phyloP scores from a whole-genome alignment of 108 stramenopile genomes.

The Cyclotella cryptica region DNA sequence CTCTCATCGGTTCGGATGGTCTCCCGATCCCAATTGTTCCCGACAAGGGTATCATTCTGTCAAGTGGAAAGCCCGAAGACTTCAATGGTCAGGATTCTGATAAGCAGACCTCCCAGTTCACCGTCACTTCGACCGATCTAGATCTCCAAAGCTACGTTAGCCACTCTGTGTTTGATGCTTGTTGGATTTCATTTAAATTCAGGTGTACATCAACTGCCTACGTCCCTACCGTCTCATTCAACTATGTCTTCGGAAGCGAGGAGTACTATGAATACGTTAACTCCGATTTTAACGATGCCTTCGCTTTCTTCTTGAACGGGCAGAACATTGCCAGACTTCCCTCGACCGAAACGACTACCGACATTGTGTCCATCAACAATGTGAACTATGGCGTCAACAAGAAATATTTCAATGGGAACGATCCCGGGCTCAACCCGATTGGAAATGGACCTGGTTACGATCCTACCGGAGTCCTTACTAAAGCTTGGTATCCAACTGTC shows the following conservation, averaged over 20 bases:
- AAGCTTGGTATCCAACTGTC: slow-evolving; percentile 19
- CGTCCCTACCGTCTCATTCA: slow-evolving; percentile 38
- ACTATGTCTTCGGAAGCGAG: slow-evolving; percentile 45
- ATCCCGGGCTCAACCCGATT: slow-evolving; percentile 30
- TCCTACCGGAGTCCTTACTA: background rate
- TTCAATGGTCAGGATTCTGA: slow-evolving; percentile 28
- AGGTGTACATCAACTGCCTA: slow-evolving; percentile 30
- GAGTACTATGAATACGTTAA: slow-evolving; percentile 58
- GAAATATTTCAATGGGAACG: slow-evolving; percentile 47
- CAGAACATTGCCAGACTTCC: slow-evolving; percentile 41
- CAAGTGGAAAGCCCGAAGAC: slow-evolving; percentile 20
- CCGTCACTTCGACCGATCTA: background rate
- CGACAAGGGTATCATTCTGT: slow-evolving; percentile 32
- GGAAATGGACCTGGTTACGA: slow-evolving; percentile 18
- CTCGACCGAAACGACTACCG: background rate
- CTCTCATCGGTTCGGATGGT: background rate
- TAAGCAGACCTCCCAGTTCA: background rate
- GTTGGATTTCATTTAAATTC: slow-evolving; percentile 42
- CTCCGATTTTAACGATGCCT: slow-evolving; percentile 43
- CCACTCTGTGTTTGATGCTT: slow-evolving; percentile 29
- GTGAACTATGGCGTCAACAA: slow-evolving; percentile 47
- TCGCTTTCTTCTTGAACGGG: slow-evolving; percentile 43
- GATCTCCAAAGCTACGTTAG: slow-evolving; percentile 15
- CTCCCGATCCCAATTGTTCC: slow-evolving; percentile 12
- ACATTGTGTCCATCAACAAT: slow-evolving; percentile 43